Conservation (phyloP, 352 stramenopile species). For the Phytophthora hibernalis region DNA sequence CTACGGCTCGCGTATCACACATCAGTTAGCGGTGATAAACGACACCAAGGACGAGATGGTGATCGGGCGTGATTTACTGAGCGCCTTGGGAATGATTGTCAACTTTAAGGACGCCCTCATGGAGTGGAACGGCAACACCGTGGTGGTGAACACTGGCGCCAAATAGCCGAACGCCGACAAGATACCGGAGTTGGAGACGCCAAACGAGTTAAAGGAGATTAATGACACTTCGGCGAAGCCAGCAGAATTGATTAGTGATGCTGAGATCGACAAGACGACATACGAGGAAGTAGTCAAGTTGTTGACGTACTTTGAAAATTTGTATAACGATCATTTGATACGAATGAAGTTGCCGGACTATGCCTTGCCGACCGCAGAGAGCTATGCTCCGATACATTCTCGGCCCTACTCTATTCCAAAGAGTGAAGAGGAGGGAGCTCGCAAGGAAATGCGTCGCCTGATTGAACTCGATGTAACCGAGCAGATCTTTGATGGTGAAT, state of each 20-base stretch:
- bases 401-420: slow-evolving; percentile 1
- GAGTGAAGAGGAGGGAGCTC: slow-evolving; percentile 6
- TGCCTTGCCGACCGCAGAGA: background rate
- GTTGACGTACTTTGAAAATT: background rate
- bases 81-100: background rate
- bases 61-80: slow-evolving; percentile 5
- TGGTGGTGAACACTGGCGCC: background rate
- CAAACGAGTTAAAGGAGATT: slow-evolving; percentile 1
- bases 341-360: slow-evolving; percentile 18
- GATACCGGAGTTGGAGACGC: background rate
- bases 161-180: background rate
- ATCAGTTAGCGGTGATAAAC: background rate
- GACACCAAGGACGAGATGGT: slow-evolving; percentile 7
- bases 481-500: slow-evolving; percentile 19
- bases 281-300: background rate
- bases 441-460: background rate
- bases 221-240: background rate
- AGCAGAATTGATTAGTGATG: background rate
- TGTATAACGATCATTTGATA: slow-evolving; percentile 8
- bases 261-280: background rate
- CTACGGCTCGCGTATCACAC: background rate
- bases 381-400: slow-evolving; percentile 3
- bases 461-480: slow-evolving; percentile 16
- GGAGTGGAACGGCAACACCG: slow-evolving; percentile 3
- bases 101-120: background rate